These are phyloP conservation scores for Pelomyxa schiedti DNA, from an alignment of 78 protist species.

Conservation along the genomic window DNA sequence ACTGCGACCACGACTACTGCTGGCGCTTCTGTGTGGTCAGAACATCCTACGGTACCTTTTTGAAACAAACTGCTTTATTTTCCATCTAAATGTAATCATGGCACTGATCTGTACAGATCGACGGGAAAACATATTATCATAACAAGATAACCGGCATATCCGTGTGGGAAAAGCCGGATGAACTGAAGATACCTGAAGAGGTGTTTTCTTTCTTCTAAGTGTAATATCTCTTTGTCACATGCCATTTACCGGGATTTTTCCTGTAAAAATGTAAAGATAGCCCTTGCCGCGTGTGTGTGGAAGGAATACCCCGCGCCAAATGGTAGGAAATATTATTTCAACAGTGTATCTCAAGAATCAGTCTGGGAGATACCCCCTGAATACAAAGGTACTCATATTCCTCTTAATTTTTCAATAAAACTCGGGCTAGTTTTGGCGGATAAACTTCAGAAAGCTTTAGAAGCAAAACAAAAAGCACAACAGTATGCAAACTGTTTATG, in stretches of 20 bases:
- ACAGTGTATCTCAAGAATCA: not conserved
- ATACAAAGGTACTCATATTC: not conserved
- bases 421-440: not conserved
- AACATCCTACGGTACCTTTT: too few relatives aligned
- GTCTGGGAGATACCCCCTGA: not conserved
- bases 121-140: not conserved
- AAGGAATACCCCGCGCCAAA: not conserved
- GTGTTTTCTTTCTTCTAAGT: too few relatives aligned
- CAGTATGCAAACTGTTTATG: not conserved
- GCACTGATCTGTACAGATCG: too few relatives aligned
- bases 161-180: not conserved
- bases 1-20: too few relatives aligned
- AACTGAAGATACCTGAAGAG: not conserved
- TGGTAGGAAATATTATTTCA: not conserved
- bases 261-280: too few relatives aligned
- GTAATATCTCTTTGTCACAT: too few relatives aligned
- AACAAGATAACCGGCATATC: not conserved
- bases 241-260: too few relatives aligned
- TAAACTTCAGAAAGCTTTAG: not conserved
- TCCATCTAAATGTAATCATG: too few relatives aligned
- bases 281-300: not conserved
- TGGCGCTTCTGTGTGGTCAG: too few relatives aligned
- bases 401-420: not conserved
- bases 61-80: too few relatives aligned
- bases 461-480: not conserved